A percentile compares a stretch with the other conserved stretches of the same genome.
phyloP scores from a whole-genome alignment of 1,139 yeast species.

The Keqinozyma sinolaborantium region DNA sequence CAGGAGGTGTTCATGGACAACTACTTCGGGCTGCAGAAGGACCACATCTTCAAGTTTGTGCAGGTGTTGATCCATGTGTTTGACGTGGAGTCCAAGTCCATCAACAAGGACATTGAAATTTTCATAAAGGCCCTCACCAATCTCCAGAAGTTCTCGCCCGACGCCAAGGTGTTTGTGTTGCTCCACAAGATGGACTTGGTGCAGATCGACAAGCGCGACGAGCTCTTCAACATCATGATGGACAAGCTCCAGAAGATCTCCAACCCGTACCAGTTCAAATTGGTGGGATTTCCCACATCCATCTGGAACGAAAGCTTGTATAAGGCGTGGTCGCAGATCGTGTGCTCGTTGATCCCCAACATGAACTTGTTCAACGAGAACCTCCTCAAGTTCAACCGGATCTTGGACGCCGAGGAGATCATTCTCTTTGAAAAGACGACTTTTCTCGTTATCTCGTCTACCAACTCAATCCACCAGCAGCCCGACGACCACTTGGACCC shows the following conservation, averaged over 20 bases:
- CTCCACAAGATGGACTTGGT: constrained; percentile 96
- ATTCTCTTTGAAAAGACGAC: constrained; percentile 93
- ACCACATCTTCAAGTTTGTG: constrained; percentile 91
- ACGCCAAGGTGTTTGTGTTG: constrained; percentile 86
- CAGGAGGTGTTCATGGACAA: constrained; percentile 97
- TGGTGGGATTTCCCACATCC: constrained; percentile 92
- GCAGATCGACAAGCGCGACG: constrained; percentile 81
- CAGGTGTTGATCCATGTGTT: constrained; percentile 97
- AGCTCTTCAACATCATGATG: constrained; percentile 81
- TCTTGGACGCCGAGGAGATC: constrained; percentile 85
- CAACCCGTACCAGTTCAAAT: constrained; percentile 69
- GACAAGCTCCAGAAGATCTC: constrained; percentile 75
- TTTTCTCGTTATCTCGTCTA: constrained; percentile 81
- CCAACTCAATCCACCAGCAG: constrained; percentile 40
- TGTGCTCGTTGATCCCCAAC: constrained; percentile 91
- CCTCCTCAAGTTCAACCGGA: constrained; percentile 67
- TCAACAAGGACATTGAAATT: constrained; percentile 88
- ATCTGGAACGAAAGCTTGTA: constrained; percentile 97
- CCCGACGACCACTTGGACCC: constrained; percentile 56
- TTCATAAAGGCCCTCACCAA: constrained; percentile 82
- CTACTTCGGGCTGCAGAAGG: constrained; percentile 81
- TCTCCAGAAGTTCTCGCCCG: constrained; percentile 81
- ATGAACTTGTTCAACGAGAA: constrained; percentile 78
- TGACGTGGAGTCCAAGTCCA: constrained; percentile 91
- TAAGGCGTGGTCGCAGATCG: constrained; percentile 96